Base-by-base conservation (phyloP, 306 rosid species). In the Fragaria nilgerrensis region DNA sequence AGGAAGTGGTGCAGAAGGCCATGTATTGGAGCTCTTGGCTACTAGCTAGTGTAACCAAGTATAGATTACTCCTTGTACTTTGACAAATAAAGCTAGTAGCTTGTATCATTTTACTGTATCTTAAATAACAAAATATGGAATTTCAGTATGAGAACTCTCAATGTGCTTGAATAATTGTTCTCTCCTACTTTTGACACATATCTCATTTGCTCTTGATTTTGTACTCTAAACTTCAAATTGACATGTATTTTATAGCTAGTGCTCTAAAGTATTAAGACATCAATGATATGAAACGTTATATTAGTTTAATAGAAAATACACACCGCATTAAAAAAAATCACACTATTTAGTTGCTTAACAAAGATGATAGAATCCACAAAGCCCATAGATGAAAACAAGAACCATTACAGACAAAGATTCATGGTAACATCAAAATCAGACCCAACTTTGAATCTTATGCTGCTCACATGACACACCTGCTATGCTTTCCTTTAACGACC, bases 11-110 rank as follows among this genome's bases (percentile, higher is more conserved):
- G 77, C 71, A 73, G 32, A 71, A 76, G 44, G 56, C 75, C 58
- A 67, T 67, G 68, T 78, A 69, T 4, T 47, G 72, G 75, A 59
- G 9, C 11, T 43, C 45, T 43, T 43, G 45, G 45, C 45, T 43
- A 9, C 45, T 43, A 43, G 45, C 86, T 70, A 74, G 20, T 69
- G 74, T 39, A 62, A 39, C 27, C 48, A 56, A 70, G 50, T 75
- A 37, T 76, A 77, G 75, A 66, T 69, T 75, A 64, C 70, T 75
- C 48, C 80, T 52, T 66, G 82, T 79, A 72, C 64, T 72, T 45
- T 3, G 77, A 20, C 44, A 41, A 41, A 41, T 41, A 41, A 41
- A 41, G 44, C 44, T 41, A 41, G 84, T 74, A 84, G 82, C 87
- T 73, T 74, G 59, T 17, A 47, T 14, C 43, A 34, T 32, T 32